Conservation (phyloP, 768 basidiomycete species). For the Russula virescens region DNA sequence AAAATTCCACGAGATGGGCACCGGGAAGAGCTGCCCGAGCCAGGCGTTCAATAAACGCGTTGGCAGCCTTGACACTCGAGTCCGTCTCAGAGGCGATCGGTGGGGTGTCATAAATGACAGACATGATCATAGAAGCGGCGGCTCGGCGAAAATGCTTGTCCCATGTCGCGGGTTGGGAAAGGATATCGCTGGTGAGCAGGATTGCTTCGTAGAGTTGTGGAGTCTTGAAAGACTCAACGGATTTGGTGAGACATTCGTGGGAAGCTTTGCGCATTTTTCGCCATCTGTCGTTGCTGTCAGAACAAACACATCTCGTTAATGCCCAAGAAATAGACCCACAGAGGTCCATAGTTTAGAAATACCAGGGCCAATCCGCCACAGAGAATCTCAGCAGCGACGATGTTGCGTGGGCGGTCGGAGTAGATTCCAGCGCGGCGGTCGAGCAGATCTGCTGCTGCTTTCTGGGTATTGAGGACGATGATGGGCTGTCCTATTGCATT, state of each 20-base stretch:
- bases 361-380: constrained; percentile 19
- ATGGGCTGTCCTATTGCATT: constrained; percentile 24
- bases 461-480: constrained; percentile 26
- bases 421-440: constrained; percentile 23
- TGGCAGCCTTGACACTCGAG: constrained; percentile 13
- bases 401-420: constrained; percentile 22
- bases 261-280: constrained; percentile 20
- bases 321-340: constrained; percentile 1
- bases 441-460: constrained; percentile 26
- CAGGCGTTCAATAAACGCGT: constrained; percentile 18
- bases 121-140: constrained; percentile 20
- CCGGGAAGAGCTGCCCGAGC: constrained; percentile 21
- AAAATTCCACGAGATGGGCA: constrained; percentile 21
- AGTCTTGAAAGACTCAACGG: constrained; percentile 6
- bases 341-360: constrained; percentile 17
- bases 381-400: constrained; percentile 19
- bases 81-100: constrained; percentile 14
- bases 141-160: constrained; percentile 17
- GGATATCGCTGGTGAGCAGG: constrained; percentile 14
- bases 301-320: background rate
- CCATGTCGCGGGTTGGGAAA: constrained; percentile 12
- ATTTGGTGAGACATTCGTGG: constrained; percentile 16
- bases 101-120: constrained; percentile 20
- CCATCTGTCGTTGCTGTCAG: constrained; percentile 18
- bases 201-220: constrained; percentile 16